A percentile compares a stretch with the other conserved stretches of the same genome.
phyloP scores from a whole-genome alignment of 768 basidiomycete species.

The Lactarius sanguifluus region DNA sequence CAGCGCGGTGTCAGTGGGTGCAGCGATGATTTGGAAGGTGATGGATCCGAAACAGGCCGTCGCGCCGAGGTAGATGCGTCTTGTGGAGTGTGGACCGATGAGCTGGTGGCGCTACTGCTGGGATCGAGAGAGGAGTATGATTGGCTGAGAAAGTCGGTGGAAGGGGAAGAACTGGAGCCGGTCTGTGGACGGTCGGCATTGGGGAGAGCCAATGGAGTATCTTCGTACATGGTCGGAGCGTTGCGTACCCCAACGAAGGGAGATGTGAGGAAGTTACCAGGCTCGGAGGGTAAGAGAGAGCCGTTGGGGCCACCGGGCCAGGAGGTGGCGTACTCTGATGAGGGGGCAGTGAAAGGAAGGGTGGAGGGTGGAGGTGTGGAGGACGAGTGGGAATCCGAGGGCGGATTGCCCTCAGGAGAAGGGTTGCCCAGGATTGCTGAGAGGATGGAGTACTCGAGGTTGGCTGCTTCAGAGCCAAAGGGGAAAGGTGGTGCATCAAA shows the following conservation, averaged over 20 bases:
- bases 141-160: slow-evolving; percentile 26
- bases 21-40: slow-evolving; percentile 14
- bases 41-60: slow-evolving; percentile 7
- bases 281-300: slow-evolving; percentile 14
- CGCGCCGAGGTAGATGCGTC: slow-evolving; percentile 8
- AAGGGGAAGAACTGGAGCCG: slow-evolving; percentile 7
- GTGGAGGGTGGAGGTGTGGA: slow-evolving; percentile 24
- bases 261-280: slow-evolving; percentile 20
- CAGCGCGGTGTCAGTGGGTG: slow-evolving; percentile 29
- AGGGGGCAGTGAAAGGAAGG: slow-evolving; percentile 10
- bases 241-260: slow-evolving; percentile 13
- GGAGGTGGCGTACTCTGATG: slow-evolving; percentile 20
- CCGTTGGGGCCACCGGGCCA: slow-evolving; percentile 18
- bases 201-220: slow-evolving; percentile 4
- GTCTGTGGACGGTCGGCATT: slow-evolving; percentile 13
- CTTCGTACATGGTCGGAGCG: slow-evolving; percentile 17
- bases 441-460: slow-evolving; percentile 93
- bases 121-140: slow-evolving; percentile 12
- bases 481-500: slow-evolving; percentile 56
- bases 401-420: slow-evolving; percentile 24
- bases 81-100: slow-evolving; percentile 10
- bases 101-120: slow-evolving; percentile 9
- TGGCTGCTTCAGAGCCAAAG: slow-evolving; percentile 89
- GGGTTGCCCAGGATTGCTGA: slow-evolving; percentile 76
- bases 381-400: slow-evolving; percentile 30